Base-by-base conservation (phyloP, 2,329 filamentous ascomycete genomes). In the Gnomoniopsis sp. region DNA sequence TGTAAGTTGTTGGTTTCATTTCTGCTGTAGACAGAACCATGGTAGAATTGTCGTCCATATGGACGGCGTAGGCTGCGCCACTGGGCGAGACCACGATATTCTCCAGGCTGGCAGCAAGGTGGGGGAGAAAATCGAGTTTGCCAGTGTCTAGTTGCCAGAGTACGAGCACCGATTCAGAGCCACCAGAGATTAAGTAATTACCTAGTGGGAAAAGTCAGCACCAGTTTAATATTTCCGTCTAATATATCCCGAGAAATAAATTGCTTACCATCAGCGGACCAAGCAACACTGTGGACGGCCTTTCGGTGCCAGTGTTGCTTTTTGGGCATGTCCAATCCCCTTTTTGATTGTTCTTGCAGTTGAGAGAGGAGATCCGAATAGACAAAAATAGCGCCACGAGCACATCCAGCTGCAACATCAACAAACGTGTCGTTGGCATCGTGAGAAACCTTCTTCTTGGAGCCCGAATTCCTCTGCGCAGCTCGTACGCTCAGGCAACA, bases 151-250 rank as follows among this genome's bases (percentile, higher is more conserved):
- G 79, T 74, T 99, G 95, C 93, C 93, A 98, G 34, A 97, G 78
- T 10, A 96, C 90, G 46, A 99, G 79, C 21, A 91, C 89, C 8
- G 91, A 93, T 74, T 99, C 95, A 22, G 87, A 86, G 34, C 95
- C 95, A 69, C 95, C 95, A 58, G 95, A 98, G 54, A 99, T 88
- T 60, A 99, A 76, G 72, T 99, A 99, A 70, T 96, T 92, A 53
- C 91, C 90, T 95, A 44, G 36, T 34, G 65, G 15, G 52, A 44
- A 48, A 50, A 49, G 67, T 77, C 62, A 77, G 76, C 64, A 62
- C 58, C 19, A 22, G 10, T 49, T 34, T 22, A 17, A 41, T 17
- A 26, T 19, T 19, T 55, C 17, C n/a, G 1, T 14, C 34, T 22
- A n/a, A 26, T 19, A 57, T 23, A 50, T 19, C 15, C 15, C 21